These are phyloP conservation scores for Butyriboletus loyo DNA, from an alignment of 768 basidiomycete species.

Conservation along the genomic window DNA sequence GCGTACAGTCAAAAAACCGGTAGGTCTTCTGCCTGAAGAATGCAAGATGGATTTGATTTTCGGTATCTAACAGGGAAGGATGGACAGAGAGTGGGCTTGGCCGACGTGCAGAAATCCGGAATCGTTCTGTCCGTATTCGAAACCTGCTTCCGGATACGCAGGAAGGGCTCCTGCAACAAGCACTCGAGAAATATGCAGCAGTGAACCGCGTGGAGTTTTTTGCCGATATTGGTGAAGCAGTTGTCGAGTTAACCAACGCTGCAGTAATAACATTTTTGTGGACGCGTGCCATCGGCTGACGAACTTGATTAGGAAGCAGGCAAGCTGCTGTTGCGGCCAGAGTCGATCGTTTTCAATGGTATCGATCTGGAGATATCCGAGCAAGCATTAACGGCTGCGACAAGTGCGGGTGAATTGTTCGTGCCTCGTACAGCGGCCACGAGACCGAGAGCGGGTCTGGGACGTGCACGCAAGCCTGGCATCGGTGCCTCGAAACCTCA, in stretches of 20 bases:
- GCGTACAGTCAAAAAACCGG: constrained; percentile 54
- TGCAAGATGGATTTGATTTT: neutral
- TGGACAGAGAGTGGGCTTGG: constrained; percentile 57
- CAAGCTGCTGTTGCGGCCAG: constrained; percentile 65
- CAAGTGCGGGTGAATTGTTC: constrained; percentile 51
- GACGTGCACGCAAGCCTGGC: constrained; percentile 47
- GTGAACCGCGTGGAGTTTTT: constrained; percentile 79
- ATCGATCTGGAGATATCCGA: constrained; percentile 58
- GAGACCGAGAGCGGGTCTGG: constrained; percentile 70
- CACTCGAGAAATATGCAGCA: constrained; percentile 69
- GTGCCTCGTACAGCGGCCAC: constrained; percentile 65
- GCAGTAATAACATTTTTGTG: constrained; percentile 41
- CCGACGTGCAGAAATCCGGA: constrained; percentile 52
- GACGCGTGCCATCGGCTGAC: neutral
- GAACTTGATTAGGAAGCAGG: constrained; percentile 67
- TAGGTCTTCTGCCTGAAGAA: constrained; percentile 27
- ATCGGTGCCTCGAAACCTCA: constrained; percentile 16
- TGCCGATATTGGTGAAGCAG: constrained; percentile 53
- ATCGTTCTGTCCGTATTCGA: constrained; percentile 71
- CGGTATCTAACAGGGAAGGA: constrained; percentile 32
- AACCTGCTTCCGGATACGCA: constrained; percentile 76
- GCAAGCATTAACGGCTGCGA: constrained; percentile 40
- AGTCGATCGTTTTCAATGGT: constrained; percentile 71
- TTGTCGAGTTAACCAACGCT: constrained; percentile 62
- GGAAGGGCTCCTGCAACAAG: constrained; percentile 90